phyloP scores from a whole-genome alignment of 768 basidiomycete genomes.

The Lanmaoa rubissima region DNA sequence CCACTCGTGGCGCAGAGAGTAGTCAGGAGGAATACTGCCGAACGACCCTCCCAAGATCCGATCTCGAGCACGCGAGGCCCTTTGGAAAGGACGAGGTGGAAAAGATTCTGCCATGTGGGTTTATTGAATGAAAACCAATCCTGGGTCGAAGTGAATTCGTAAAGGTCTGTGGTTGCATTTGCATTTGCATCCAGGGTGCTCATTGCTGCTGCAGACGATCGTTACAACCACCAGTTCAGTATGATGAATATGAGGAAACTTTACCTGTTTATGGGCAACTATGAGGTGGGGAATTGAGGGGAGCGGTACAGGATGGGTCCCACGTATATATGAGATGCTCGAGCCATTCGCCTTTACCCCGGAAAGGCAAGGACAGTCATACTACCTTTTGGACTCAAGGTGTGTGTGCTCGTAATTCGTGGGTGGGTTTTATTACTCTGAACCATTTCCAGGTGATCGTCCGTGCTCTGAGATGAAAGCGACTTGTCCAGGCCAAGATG shows the following conservation, averaged over 20 bases:
- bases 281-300: not conserved
- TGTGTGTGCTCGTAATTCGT: not conserved
- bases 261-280: not conserved
- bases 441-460: slow-evolving; percentile 9
- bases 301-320: not conserved
- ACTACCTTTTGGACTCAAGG: slow-evolving; percentile 11
- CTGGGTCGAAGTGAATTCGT: slow-evolving; percentile 49
- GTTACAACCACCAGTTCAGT: not conserved
- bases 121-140: slow-evolving; percentile 56
- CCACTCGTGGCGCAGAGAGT: slow-evolving; percentile 44
- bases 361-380: slow-evolving; percentile 1
- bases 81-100: slow-evolving; percentile 37
- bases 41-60: slow-evolving; percentile 65
- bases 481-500: not conserved
- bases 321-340: slow-evolving; percentile 20
- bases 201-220: slow-evolving; percentile 14
- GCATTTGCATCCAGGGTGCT: not conserved
- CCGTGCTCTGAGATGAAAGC: not conserved
- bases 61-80: slow-evolving; percentile 53
- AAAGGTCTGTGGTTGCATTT: slow-evolving; percentile 16
- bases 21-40: slow-evolving; percentile 52
- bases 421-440: not conserved
- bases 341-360: not conserved
- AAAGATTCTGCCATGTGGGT: slow-evolving; percentile 41
- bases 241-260: not conserved